Base-by-base conservation (phyloP, 148 eudicot genomes). In the Amaranthus cruentus region DNA sequence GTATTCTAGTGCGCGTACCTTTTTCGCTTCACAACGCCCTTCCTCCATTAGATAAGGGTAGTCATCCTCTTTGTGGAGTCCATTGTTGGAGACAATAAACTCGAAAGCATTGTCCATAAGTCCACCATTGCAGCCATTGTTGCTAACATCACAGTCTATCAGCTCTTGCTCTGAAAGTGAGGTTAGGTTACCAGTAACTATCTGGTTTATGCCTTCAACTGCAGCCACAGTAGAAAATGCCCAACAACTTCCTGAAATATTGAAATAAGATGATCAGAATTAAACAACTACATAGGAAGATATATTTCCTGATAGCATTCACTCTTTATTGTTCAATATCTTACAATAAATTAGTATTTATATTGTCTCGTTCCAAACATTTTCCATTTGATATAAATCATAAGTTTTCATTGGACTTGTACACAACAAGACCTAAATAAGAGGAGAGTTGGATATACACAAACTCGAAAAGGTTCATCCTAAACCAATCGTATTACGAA, bases 171-270 rank as follows among this genome's bases (percentile, higher is more conserved):
- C 91, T 0, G 91, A 88, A 14, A 88, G 64, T 13, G 88, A 69
- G 1, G 84, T 82, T 28, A 88, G 54, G 62, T 84, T 83, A 63
- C 88, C 89, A 0, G 91, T 88, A 38, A 79, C 85, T 38, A 88
- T 88, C 76, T 86, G 85, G 71, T 88, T 88, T 71, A 88, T 88
- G 38, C 91, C 89, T 67, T 88, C 91, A 3, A 86, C 89, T 5
- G 86, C 82, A 15, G 86, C 91, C 8, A 88, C 87, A 4, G 91
- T 81, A 54, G 91, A 88, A 66, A 88, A 88, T 47, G 91, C 91
- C 89, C 91, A 88, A 61, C 91, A 88, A 73, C 89, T 88, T 55
- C 91, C 91, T 88, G 63, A 49, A 78, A 15, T 21, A 56, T 11
- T 56, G n/a, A 62, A 62, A 18, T 2, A 52, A 53, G 2, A 58